These are phyloP conservation scores for Pichia deserticola DNA, from an alignment of 805 yeast genomes.

Conservation along the genomic window DNA sequence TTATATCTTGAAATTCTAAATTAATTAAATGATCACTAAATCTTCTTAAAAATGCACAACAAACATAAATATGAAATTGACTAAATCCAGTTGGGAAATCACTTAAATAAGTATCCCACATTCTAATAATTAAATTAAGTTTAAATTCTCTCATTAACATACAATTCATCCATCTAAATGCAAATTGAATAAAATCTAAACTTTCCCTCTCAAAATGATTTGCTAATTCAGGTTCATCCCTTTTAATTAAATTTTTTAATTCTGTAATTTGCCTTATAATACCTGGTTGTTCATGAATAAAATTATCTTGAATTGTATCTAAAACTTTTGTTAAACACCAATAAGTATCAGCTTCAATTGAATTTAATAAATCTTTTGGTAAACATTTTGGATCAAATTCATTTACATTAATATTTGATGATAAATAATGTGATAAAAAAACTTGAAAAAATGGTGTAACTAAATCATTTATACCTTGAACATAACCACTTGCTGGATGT, in stretches of 20 bases:
- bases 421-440: conserved; percentile 62
- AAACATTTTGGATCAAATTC: conserved; percentile 55
- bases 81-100: conserved; percentile 75
- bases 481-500: conserved; percentile 97
- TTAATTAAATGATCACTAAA: conserved; percentile 72
- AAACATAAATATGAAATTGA: conserved; percentile 91
- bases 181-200: conserved; percentile 90
- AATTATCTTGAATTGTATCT: conserved; percentile 94
- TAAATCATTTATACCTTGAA: conserved; percentile 93
- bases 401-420: conserved; percentile 41
- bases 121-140: conserved; percentile 70
- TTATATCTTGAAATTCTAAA: conserved; percentile 92
- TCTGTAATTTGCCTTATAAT: conserved; percentile 85
- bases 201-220: conserved; percentile 73
- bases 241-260: conserved; percentile 63
- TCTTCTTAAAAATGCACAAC: conserved; percentile 90
- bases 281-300: conserved; percentile 97
- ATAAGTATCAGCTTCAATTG: conserved; percentile 90
- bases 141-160: conserved; percentile 88
- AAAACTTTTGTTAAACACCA: conserved; percentile 91
- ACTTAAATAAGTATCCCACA: conserved; percentile 95
- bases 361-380: conserved; percentile 51
- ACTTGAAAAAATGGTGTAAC: conserved; percentile 91
- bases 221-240: conserved; percentile 70
- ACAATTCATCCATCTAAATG: conserved; percentile 99